phyloP scores from a whole-genome alignment of 345 rosid species.

The Ricinus communis region DNA sequence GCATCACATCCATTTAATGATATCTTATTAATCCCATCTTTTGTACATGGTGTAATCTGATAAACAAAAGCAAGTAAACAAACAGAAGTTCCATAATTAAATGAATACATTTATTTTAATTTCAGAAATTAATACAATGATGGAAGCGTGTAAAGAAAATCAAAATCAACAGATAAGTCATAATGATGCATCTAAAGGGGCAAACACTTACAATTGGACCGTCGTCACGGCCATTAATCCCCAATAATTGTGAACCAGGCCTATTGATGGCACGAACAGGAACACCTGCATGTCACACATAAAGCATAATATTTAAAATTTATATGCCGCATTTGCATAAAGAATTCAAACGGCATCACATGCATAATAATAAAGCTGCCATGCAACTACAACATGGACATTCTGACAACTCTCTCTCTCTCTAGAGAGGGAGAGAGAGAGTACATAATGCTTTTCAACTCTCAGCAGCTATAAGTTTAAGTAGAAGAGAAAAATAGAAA shows the following conservation, averaged over 20 bases:
- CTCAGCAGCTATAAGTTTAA: not conserved
- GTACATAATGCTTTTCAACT: not conserved
- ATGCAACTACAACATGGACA: not conserved
- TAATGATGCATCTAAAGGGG: conserved; percentile 1
- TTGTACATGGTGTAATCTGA: conserved; percentile 70
- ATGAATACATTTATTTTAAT: not conserved
- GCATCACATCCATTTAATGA: conserved; percentile 76
- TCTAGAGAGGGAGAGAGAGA: no score
- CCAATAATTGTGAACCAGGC: conserved; percentile 84
- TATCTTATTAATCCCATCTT: conserved; percentile 84
- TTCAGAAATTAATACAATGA: not conserved
- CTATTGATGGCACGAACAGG: conserved; percentile 80
- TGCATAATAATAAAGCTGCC: not conserved
- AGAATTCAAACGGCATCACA: not conserved
- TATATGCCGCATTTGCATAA: not conserved
- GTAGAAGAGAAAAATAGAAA: conserved; percentile 8
- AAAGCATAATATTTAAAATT: no score
- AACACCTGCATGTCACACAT: conserved; percentile 41
- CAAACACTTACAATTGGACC: conserved; percentile 76
- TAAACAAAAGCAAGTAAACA: conserved; percentile 6
- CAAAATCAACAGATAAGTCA: not conserved
- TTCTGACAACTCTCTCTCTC: not conserved
- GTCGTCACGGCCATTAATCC: conserved; percentile 97
- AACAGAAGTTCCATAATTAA: not conserved
- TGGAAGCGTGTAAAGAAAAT: not conserved